Percentiles rank a stretch among this genome's conserved stretches.
Evolutionary conservation across 1,139 yeast species (phyloP).

Genomic region (Kurtzmaniella quercitrusa): DNA sequence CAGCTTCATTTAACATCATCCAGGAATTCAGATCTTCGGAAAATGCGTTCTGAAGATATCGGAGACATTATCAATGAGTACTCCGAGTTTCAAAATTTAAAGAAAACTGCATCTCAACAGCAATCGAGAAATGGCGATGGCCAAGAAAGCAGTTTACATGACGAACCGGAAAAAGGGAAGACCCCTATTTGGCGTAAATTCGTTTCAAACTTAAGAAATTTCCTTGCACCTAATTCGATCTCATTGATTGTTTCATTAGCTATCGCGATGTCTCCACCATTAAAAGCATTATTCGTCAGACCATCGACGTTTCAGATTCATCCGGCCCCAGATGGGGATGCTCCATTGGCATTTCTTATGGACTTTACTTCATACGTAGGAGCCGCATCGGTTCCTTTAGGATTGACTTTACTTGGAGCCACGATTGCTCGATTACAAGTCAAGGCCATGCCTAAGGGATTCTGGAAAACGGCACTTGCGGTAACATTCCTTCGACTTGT

Average conservation of each 20-base stretch:
- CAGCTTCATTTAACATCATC: slow-evolving; percentile 17
- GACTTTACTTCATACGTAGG: slow-evolving; percentile 79
- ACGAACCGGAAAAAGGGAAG: background rate
- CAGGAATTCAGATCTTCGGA: slow-evolving; percentile 35
- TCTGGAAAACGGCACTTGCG: slow-evolving; percentile 57
- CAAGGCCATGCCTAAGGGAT: slow-evolving; percentile 57
- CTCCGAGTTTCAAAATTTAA: slow-evolving; percentile 44
- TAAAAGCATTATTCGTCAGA: slow-evolving; percentile 70
- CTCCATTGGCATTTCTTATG: slow-evolving; percentile 80
- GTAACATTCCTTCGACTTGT: slow-evolving; percentile 33
- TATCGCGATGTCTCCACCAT: slow-evolving; percentile 81
- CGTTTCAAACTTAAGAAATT: slow-evolving; percentile 41
- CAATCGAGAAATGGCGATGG: background rate
- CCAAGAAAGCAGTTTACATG: background rate
- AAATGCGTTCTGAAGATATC: slow-evolving; percentile 48
- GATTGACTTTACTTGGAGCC: slow-evolving; percentile 77
- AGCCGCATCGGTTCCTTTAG: slow-evolving; percentile 85
- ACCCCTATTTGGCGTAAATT: slow-evolving; percentile 8
- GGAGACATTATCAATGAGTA: slow-evolving; percentile 59
- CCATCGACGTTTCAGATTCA: slow-evolving; percentile 28
- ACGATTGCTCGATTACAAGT: slow-evolving; percentile 73
- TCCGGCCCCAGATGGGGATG: slow-evolving; percentile 78
- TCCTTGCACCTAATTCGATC: slow-evolving; percentile 66
- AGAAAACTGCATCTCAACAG: slow-evolving; percentile 8
- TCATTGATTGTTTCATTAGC: slow-evolving; percentile 59